Evolutionary conservation across 2,329 filamentous ascomycete genomes (phyloP), one percentile per base, ranked within the genome.

Genomic region (Fusarium proliferatum): DNA sequence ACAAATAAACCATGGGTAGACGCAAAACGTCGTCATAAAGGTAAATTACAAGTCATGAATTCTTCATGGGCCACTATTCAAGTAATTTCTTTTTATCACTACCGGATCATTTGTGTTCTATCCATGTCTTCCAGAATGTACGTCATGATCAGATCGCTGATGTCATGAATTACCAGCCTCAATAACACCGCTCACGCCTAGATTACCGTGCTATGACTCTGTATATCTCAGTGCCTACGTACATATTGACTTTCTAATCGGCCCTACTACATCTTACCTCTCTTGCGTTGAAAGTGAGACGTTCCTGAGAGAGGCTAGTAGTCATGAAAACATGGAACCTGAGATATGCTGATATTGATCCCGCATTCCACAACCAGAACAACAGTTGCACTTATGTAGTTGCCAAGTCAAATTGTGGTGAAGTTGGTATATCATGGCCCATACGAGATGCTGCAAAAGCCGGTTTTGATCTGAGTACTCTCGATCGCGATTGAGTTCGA

Each of bases 251-350:
- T 12, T 7, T 17, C 5, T 16, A 55, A 17, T 30, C 19, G 52
- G 26, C 5, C 19, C 52, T 55, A 9, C 15, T 19, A 13, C 0
- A 9, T 9, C 9, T 16, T 17, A 21, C 19, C 4, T n/a, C 21
- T 55, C 36, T 26, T 16, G 6, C 2, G 17, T 30, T 15, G 0
- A 11, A 16, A n/a, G 3, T 2, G 2, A 55, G 15, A 7, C 2
- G 13, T 7, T 17, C 4, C 19, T 12, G 19, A 9, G 8, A 41
- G 9, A n/a, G 34, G 23, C 4, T 3, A n/a, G 17, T 4, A 3
- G 23, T 17, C 7, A 46, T 19, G 26, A 5, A 7, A 28, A 11
- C n/a, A 19, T 58, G 13, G 12, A 11, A 28, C 19, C 17, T 13
- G 39, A 33, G 49, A 38, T 43, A 56, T 38, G 38, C 21, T 13